These are phyloP conservation scores for Fusarium longipes DNA, from an alignment of 2,329 filamentous ascomycete genomes.

Conservation along the genomic window DNA sequence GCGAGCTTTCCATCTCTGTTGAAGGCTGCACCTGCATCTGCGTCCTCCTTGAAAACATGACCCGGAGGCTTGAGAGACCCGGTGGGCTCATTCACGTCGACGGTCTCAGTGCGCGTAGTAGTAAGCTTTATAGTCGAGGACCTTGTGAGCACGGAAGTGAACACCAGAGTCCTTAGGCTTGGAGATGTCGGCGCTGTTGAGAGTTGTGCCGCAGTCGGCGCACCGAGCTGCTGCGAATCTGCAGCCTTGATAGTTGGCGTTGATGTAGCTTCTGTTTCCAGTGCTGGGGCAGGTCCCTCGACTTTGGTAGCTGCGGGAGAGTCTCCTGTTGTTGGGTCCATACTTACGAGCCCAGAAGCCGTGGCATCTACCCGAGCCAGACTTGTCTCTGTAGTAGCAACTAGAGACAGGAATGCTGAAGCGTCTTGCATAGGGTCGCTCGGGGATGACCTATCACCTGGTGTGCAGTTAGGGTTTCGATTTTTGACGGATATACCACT, in stretches of 20 bases:
- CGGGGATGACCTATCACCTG: conserved; percentile 30
- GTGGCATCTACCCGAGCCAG: not conserved
- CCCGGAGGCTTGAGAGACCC: conserved; percentile 13
- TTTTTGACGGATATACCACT: conserved; percentile 40
- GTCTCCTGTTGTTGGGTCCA: not conserved
- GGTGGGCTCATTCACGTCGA: conserved; percentile 18
- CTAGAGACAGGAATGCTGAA: not conserved
- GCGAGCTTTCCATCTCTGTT: conserved; percentile 14
- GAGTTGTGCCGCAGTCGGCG: not conserved
- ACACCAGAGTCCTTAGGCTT: conserved; percentile 27
- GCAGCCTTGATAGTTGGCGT: not conserved
- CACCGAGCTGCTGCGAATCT: conserved; percentile 6
- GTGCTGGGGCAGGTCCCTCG: not conserved
- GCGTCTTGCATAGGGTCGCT: not conserved
- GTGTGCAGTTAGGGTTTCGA: conserved; percentile 45
- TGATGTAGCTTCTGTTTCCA: conserved; percentile 9
- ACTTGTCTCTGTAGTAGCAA: not conserved
- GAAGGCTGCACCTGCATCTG: conserved; percentile 2
- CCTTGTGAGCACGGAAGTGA: conserved; percentile 40
- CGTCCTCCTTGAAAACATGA: conserved; percentile 30
- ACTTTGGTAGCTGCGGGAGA: not conserved
- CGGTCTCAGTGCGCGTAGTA: conserved; percentile 30
- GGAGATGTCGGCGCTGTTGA: not conserved
- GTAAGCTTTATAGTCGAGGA: conserved; percentile 33
- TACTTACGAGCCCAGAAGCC: not conserved